Evolutionary conservation across 73 alveolate genomes (phyloP), one percentile per base, ranked within the genome.

Genomic region (Blepharisma japonicum): DNA sequence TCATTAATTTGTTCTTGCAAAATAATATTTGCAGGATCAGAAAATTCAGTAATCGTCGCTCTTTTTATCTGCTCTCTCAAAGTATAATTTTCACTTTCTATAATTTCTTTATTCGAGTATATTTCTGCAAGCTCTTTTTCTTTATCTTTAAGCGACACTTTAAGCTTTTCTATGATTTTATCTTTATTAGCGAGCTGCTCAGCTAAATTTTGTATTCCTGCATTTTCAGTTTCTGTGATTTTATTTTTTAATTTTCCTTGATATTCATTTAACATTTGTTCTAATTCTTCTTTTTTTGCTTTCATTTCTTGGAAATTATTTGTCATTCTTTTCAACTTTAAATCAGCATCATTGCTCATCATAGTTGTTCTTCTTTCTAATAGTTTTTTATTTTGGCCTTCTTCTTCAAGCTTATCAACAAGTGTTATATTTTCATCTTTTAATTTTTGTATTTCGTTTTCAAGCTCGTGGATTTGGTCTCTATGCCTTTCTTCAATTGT

Each of bases 391-490:
- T 53, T 53, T 4, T 14, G 23, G n/a, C n/a, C 23, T 20, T 53
- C 67, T 53, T 53, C 67, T 4, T 53, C 67, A 53, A 53, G 67
- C n/a, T 20, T 11, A 53, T 14, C n/a, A 20, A 14, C 23, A 20
- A 53, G 67, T 53, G n/a, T 20, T 14, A 53, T 53, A 53, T 14
- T 53, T 53, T 53, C 67, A 14, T 53, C 67, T 53, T 53, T 53
- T 53, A 14, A 14, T 14, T 53, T 20, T 11, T 20, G 23, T 1
- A 53, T 11, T 20, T 53, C 67, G 23, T 53, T 53, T 14, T 53
- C 67, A 14, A 53, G 23, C 23, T 20, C 23, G 3, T 20, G 67
- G 4, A 53, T 53, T 53, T 53, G 67, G 0, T 53, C 67, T 53
- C 23, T 53, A 53, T 14, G 67, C 67, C n/a, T 53, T 14, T 53